These are phyloP conservation scores for Chytriomyces confervae DNA, from an alignment of 192 early-diverging fungal species.

Conservation along the genomic window DNA sequence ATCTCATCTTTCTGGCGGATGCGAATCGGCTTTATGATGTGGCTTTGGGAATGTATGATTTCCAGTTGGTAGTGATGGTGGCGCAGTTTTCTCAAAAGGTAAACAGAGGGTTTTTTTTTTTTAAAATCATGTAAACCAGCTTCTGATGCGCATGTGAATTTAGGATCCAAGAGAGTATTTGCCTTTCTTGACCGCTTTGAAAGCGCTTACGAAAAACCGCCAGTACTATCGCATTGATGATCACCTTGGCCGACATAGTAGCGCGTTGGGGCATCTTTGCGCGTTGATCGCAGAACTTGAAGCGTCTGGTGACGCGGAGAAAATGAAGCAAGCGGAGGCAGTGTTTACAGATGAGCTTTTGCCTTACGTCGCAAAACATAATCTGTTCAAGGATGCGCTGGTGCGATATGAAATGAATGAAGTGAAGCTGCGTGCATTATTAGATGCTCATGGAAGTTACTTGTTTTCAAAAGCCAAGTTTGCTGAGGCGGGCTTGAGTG, in stretches of 20 bases:
- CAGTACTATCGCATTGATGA: slow-evolving; percentile 89
- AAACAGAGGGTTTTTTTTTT: too few species aligned
- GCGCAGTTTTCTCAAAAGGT: slow-evolving; percentile 97
- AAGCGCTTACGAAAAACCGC: slow-evolving; percentile 75
- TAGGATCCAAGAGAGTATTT: slow-evolving; percentile 96
- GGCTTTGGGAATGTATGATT: slow-evolving; percentile 93
- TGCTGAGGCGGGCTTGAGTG: slow-evolving; percentile 64
- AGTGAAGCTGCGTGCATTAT: background rate
- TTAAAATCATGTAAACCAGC: too few species aligned
- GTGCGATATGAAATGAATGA: slow-evolving; percentile 53
- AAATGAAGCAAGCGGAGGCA: background rate
- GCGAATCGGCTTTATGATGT: slow-evolving; percentile 88
- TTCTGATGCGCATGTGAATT: too few species aligned
- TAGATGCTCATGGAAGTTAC: slow-evolving; percentile 66
- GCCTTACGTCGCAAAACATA: slow-evolving; percentile 68
- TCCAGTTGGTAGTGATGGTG: slow-evolving; percentile 88
- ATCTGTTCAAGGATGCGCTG: slow-evolving; percentile 68
- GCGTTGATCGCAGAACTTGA: slow-evolving; percentile 5
- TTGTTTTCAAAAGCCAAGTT: slow-evolving; percentile 60
- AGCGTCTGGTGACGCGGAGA: slow-evolving; percentile 5
- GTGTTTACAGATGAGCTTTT: slow-evolving; percentile 33
- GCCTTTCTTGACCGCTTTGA: slow-evolving; percentile 82
- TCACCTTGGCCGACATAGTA: slow-evolving; percentile 71
- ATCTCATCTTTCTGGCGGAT: slow-evolving; percentile 90
- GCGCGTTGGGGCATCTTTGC: slow-evolving; percentile 72